Base-by-base conservation (phyloP, 2,329 filamentous ascomycete species). In the Nemania diffusa region DNA sequence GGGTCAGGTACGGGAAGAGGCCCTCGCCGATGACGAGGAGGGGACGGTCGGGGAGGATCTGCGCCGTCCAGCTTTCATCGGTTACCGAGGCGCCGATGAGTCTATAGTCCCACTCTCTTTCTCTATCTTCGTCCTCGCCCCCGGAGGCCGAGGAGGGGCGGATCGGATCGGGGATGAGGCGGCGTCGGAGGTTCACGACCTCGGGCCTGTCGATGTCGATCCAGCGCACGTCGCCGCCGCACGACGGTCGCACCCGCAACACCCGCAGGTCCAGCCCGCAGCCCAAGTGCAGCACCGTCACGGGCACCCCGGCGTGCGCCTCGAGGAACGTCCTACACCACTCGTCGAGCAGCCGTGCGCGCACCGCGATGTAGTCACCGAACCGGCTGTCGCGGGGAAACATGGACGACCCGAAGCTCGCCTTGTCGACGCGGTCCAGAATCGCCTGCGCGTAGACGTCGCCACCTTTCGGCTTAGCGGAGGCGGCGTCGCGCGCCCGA, bases 241-340 rank as follows among this genome's bases (percentile, higher is more conserved):
- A 56, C 17, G n/a, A 22, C 20, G 29, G 32, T 27, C n/a, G 65
- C 2, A 75, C 57, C 2, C 73, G 61, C 48, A 70, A 58, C 17
- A 58, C 69, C 29, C 73, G 65, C 27, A 68, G 66, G 51, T 75
- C 73, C 20, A 75, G 62, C 5, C 73, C 73, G 62, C 73, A 75
- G 3, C 65, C 72, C 1, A 75, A 70, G 34, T 75, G 73, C 2
- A 75, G 64, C 9, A 75, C 72, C 9, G 72, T 64, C 24, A 72
- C 64, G 22, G 72, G 69, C 27, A 71, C 69, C 15, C 62, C 40
- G 9, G 50, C 60, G 13, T 74, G 69, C 13, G 57, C 50, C 29
- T 71, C 64, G 0, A 75, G 51, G 59, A 74, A 75, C 6, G 50
- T 52, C 44, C 69, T 61, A 32, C 72, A 72, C 73, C 73, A 73